Conservation (phyloP, 2,329 filamentous ascomycete genomes). For the Fusarium penzigii region DNA sequence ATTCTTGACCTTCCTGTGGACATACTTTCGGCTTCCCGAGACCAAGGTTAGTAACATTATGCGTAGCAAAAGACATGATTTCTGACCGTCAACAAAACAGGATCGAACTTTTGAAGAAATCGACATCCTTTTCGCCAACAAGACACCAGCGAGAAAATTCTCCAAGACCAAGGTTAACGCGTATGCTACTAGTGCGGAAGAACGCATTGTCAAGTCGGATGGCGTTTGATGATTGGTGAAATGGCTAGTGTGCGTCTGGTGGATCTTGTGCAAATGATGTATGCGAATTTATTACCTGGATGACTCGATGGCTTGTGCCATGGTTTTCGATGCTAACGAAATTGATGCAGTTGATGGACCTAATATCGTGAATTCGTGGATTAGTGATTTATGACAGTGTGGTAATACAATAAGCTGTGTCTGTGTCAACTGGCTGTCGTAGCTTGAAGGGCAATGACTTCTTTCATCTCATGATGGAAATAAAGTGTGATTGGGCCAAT, state of each 20-base stretch:
- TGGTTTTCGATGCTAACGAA: too few species aligned
- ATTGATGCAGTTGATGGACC: too few species aligned
- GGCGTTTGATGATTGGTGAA: not conserved
- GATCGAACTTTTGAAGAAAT: constrained; percentile 54
- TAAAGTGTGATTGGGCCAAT: too few species aligned
- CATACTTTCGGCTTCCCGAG: constrained; percentile 53
- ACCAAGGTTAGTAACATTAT: constrained; percentile 32
- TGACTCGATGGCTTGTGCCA: too few species aligned
- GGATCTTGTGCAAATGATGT: too few species aligned
- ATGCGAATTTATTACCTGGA: too few species aligned
- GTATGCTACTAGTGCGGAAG: constrained; percentile 12
- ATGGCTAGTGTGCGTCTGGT: not conserved
- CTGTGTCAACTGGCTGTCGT: too few species aligned
- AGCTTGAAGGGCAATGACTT: too few species aligned
- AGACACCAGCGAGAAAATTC: constrained; percentile 42
- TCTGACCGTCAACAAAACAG: constrained; percentile 12
- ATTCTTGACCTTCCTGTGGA: constrained; percentile 42
- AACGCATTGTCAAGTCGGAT: not conserved
- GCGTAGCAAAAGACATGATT: not conserved
- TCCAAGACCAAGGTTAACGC: constrained; percentile 35
- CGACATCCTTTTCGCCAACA: constrained; percentile 52
- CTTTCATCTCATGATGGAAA: too few species aligned
- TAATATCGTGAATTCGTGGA: too few species aligned
- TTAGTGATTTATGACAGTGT: too few species aligned
- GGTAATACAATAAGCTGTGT: too few species aligned